Evolutionary conservation across 2,329 filamentous ascomycete genomes (phyloP).

Genomic region (Aspergillus udagawae): DNA sequence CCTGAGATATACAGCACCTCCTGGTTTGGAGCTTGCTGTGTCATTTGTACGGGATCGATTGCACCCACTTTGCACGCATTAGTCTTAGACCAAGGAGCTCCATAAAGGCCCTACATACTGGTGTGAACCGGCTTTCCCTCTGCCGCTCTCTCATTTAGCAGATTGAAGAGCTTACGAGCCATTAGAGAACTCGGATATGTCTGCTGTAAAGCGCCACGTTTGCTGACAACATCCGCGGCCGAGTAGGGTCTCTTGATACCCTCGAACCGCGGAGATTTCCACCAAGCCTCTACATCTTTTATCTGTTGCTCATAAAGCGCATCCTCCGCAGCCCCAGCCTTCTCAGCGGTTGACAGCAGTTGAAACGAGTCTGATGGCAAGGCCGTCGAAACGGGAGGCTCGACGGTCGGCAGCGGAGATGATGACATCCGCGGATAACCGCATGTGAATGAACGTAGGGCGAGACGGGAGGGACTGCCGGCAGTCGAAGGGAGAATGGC

Average conservation of each 20-base stretch:
- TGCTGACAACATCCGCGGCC: constrained; percentile 86
- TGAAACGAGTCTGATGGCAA: constrained; percentile 77
- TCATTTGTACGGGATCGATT: constrained; percentile 99
- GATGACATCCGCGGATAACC: constrained; percentile 51
- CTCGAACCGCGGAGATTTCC: constrained; percentile 75
- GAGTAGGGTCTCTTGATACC: constrained; percentile 91
- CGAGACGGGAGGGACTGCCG: constrained; percentile 21
- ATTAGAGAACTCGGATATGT: constrained; percentile 89
- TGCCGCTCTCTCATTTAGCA: constrained; percentile 72
- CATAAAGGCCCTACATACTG: constrained; percentile 48
- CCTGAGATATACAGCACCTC: constrained; percentile 95
- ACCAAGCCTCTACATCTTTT: constrained; percentile 84
- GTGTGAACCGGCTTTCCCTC: constrained; percentile 89
- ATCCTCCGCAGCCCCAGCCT: constrained; percentile 78
- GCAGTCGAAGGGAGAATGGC: constrained; percentile 15
- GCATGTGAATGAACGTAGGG: constrained; percentile 34
- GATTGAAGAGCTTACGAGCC: constrained; percentile 89
- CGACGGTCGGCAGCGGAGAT: constrained; percentile 47
- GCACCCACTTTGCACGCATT: constrained; percentile 71
- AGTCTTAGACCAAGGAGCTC: constrained; percentile 1
- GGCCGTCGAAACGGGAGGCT: constrained; percentile 58
- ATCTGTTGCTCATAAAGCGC: constrained; percentile 79
- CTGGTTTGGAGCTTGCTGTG: constrained; percentile 92
- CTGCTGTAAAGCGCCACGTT: constrained; percentile 82
- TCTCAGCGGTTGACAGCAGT: constrained; percentile 71